Evolutionary conservation across 345 rosid species (phyloP).

Genomic region (Bruguiera sexangula): DNA sequence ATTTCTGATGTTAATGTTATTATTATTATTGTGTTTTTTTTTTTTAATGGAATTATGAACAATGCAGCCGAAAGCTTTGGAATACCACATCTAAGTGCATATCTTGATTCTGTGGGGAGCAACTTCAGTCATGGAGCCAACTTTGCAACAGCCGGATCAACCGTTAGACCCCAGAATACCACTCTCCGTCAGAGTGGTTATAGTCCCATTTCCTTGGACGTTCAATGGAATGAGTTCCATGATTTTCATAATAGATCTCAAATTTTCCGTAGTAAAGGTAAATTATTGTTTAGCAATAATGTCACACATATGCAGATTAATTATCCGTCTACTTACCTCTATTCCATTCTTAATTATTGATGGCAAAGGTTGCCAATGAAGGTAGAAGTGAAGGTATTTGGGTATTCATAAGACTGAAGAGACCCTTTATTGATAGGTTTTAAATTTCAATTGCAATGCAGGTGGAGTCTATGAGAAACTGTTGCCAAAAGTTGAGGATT

Average conservation of each 20-base stretch:
- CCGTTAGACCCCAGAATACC: conserved; percentile 68
- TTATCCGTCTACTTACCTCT: not conserved
- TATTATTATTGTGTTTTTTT: not conserved
- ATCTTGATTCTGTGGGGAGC: conserved; percentile 70
- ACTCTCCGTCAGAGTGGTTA: conserved; percentile 68
- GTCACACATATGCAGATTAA: not conserved
- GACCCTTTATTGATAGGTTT: too few species aligned
- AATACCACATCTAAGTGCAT: conserved; percentile 67
- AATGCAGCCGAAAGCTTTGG: conserved; percentile 54
- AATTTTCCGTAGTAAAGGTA: conserved; percentile 46
- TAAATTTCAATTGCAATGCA: not conserved
- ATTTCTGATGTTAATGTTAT: not conserved
- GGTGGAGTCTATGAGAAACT: conserved; percentile 40
- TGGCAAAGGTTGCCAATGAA: too few species aligned
- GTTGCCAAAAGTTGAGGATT: conserved; percentile 44
- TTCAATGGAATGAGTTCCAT: conserved; percentile 52
- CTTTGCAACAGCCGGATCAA: conserved; percentile 90
- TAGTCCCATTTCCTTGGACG: conserved; percentile 80
- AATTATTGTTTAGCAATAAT: not conserved
- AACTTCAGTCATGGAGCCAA: conserved; percentile 85
- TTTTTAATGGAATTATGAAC: too few species aligned
- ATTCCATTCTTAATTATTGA: too few species aligned
- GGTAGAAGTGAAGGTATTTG: too few species aligned
- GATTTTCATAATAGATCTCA: conserved; percentile 63
- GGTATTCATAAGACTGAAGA: too few species aligned